Base-by-base conservation (phyloP, 2,329 filamentous ascomycete genomes). In the Pseudogymnoascus sp. region DNA sequence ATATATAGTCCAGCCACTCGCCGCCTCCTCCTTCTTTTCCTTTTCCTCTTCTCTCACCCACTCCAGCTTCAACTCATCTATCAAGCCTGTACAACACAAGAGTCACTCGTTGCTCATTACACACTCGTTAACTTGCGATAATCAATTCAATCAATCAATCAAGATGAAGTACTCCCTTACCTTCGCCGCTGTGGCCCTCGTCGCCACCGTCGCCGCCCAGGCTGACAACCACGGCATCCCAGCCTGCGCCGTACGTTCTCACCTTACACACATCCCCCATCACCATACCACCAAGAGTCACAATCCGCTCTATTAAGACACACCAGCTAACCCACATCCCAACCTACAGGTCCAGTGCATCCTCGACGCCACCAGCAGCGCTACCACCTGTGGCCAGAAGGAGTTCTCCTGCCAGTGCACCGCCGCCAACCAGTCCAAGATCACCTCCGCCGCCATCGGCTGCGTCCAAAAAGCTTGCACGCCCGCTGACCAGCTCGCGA, bases 321-420 rank as follows among this genome's bases (percentile, higher is more conserved):
- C 23, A 29, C 18, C 16, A 62, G 40, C 39, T 16, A 23, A 23
- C 12, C 39, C 23, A n/a, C 18, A 10, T 29, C n/a, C 61, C 42
- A 62, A 10, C 36, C 2, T 37, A 5, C 45, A 51, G 45, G 18
- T 51, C 23, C 45, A 21, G 23, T 71, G 69, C 36, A 66, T 71
- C 51, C 40, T 64, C 7, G 60, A 66, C 39, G 68, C 68, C n/a
- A 66, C 69, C 40, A 14, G 59, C 4, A 63, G 63, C 4, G 26
- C 65, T 4, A 69, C 69, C 12, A 67, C 45, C 11, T 71, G 70
- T 42, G 60, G 61, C 4, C 54, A 59, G 4, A 62, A 47, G 10
- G 68, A 71, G 62, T 18, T 67, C 8, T 18, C 40, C 2, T 71
- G 69, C 63, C 68, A 69, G 66, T 71, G 70, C 62, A 21, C 14